Evolutionary conservation across 2,329 filamentous ascomycete species (phyloP), one percentile per base, ranked within the genome.

Genomic region (Metarhizium album): DNA sequence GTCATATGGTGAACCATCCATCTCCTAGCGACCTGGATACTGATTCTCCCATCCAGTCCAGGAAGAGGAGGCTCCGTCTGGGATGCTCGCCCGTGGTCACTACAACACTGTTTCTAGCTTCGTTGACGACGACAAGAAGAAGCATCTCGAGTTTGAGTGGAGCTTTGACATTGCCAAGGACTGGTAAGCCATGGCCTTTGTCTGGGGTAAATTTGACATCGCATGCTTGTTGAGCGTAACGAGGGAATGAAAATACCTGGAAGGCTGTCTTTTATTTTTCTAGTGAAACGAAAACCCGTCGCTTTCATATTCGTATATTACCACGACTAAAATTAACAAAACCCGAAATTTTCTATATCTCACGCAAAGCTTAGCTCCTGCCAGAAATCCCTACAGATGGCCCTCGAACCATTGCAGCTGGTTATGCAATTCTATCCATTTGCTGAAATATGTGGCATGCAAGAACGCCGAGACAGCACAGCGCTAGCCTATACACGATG

Each of bases 81-180:
- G 91, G 61, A 91, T 97, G 83, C 73, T 97, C 50, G 85, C 82
- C 51, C 87, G 93, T 55, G 93, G 90, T 57, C 83, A 90, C 71
- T 98, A 98, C 78, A 86, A 86, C 54, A 90, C 90, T 56, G 71
- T 83, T 54, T 95, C 90, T 58, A 89, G 82, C 70, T 98, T 98
- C 68, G 80, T 95, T 55, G 93, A 98, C 66, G 93, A 98, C 63
- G 93, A 98, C 73, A 85, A 93, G 68, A 83, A 89, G 70, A 84
- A 79, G 57, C 90, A 98, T 70, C 76, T 98, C 56, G 78, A 85
- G 66, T 98, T 98, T 69, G 86, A 95, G 63, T 98, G 93, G 93
- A 83, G 84, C 55, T 97, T 98, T 64, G 87, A 96, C 65, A 95
- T 98, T 67, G 79, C 86, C 72, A 98, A 97, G 80, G 88, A 95